Base-by-base conservation (phyloP, 2,329 filamentous ascomycete species). In the Phaeosphaeria sp. region DNA sequence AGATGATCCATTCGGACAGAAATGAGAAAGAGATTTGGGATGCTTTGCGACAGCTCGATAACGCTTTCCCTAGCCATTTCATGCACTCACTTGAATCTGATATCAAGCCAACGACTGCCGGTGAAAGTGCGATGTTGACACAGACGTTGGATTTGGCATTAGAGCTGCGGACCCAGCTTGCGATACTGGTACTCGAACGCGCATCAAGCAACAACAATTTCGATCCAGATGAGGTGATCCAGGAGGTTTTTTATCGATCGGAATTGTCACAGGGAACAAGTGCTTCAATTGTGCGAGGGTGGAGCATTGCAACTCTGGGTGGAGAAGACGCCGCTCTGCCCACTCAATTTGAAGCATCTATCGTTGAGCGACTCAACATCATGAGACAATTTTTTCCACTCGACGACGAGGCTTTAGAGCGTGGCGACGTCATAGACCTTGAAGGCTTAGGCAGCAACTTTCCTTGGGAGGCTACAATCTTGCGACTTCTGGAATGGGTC, bases 91-190 rank as follows among this genome's bases (percentile, higher is more conserved):
- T 75, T 2, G 57, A 63, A n/a, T 56, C 56, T 33, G 55, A 47
- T 1, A 25, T 21, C 10, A 21, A 55, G 10, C 53, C 46, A 58
- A 33, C 64, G 50, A 4, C 50, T 51, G 20, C 51, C 18, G 82
- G 80, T 6, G 71, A 76, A 6, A 84, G 81, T 61, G 61, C 56
- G 1, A 61, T 85, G 6, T 58, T 75, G 13, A 49, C 78, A 51
- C 62, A 79, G 44, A 84, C 82, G 0, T 82, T 85, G 54, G 67
- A 79, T 3, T 62, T 87, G 21, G 82, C 79, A 1, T 68, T 87
- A 6, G 82, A 84, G 6, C 76, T 88, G 21, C 80, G 85, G 2
- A 87, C 84, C 1, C 85, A 88, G 60, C 75, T 80, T 11, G 74
- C 82, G n/a, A 81, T 87, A 42, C 60, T 77, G n/a, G 68, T 76